These are phyloP conservation scores for Lactarius trivialis DNA, from an alignment of 768 basidiomycete species.

Conservation along the genomic window DNA sequence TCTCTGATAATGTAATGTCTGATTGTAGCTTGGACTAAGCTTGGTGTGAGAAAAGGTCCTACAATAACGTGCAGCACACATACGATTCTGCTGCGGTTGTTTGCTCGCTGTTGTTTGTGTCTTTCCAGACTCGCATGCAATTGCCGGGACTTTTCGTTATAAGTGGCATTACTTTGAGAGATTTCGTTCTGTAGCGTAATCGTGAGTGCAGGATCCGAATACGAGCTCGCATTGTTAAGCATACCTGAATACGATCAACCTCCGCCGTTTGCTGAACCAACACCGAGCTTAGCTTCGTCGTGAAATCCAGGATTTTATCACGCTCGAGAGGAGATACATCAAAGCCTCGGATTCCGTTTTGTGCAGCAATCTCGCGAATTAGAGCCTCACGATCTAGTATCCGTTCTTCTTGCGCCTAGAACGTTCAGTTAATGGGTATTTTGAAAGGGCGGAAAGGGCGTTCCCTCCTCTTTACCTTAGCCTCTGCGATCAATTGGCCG, in stretches of 20 bases:
- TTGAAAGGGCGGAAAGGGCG: not conserved
- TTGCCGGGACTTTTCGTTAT: slow-evolving; percentile 49
- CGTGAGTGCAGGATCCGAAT: not conserved
- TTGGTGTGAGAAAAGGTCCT: not conserved
- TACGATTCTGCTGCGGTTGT: slow-evolving; percentile 54
- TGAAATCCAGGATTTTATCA: slow-evolving; percentile 68
- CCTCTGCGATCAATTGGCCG: slow-evolving; percentile 66
- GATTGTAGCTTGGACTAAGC: slow-evolving; percentile 34
- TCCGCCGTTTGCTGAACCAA: slow-evolving; percentile 56
- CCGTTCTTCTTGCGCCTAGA: slow-evolving; percentile 67
- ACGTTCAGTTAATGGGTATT: not conserved
- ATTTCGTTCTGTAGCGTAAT: slow-evolving; percentile 42
- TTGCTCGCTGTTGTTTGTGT: slow-evolving; percentile 47
- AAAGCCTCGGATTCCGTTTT: slow-evolving; percentile 69
- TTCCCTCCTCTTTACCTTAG: slow-evolving; percentile 43
- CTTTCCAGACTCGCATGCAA: slow-evolving; percentile 50
- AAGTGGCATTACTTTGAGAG: slow-evolving; percentile 54
- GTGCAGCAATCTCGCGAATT: slow-evolving; percentile 62
- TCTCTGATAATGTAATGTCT: slow-evolving; percentile 47
- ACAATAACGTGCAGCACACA: slow-evolving; percentile 18
- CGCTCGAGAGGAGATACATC: slow-evolving; percentile 62
- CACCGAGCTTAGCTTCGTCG: slow-evolving; percentile 54
- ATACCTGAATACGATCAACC: slow-evolving; percentile 63
- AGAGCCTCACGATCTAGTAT: slow-evolving; percentile 64
- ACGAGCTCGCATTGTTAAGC: slow-evolving; percentile 7